Conservation (phyloP, 768 basidiomycete genomes). For the Tubosaeta sp. region DNA sequence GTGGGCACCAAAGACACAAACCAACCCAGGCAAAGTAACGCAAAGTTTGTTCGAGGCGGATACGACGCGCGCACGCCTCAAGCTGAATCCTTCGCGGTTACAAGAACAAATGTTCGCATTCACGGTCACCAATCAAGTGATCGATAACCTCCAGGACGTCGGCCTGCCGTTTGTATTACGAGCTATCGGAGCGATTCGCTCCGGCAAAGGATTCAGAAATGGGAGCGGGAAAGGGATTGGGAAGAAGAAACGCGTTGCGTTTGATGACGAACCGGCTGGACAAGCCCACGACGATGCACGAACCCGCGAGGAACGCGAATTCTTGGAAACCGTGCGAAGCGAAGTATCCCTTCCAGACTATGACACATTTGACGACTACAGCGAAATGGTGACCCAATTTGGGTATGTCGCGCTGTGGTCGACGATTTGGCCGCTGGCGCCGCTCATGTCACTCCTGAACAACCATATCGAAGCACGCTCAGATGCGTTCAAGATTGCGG, state of each 20-base stretch:
- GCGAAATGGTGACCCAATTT: conserved; percentile 96
- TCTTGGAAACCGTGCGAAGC: conserved; percentile 71
- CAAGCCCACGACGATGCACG: conserved; percentile 29
- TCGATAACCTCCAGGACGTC: conserved; percentile 75
- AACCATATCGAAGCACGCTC: conserved; percentile 89
- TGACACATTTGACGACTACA: conserved; percentile 81
- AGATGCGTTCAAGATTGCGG: conserved; percentile 93
- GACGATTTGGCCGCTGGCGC: conserved; percentile 89
- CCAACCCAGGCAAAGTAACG: conserved; percentile 12
- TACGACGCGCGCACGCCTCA: conserved; percentile 45
- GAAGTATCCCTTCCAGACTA: conserved; percentile 82
- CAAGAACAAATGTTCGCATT: conserved; percentile 93
- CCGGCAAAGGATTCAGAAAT: conserved; percentile 37
- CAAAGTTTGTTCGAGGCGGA: conserved; percentile 49
- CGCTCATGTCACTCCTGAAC: conserved; percentile 86
- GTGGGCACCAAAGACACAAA: conserved; percentile 6
- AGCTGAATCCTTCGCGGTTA: conserved; percentile 65
- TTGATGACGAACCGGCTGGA: conserved; percentile 53
- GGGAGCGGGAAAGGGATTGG: conserved; percentile 19
- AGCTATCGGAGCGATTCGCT: conserved; percentile 47
- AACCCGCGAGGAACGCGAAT: conserved; percentile 64
- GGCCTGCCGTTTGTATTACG: conserved; percentile 77
- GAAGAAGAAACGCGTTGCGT: conserved; percentile 66
- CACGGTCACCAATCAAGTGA: conserved; percentile 82
- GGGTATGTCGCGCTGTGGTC: conserved; percentile 92